Conservation (phyloP, 2,329 filamentous ascomycete species). For the Tolypocladium guangdongense region DNA sequence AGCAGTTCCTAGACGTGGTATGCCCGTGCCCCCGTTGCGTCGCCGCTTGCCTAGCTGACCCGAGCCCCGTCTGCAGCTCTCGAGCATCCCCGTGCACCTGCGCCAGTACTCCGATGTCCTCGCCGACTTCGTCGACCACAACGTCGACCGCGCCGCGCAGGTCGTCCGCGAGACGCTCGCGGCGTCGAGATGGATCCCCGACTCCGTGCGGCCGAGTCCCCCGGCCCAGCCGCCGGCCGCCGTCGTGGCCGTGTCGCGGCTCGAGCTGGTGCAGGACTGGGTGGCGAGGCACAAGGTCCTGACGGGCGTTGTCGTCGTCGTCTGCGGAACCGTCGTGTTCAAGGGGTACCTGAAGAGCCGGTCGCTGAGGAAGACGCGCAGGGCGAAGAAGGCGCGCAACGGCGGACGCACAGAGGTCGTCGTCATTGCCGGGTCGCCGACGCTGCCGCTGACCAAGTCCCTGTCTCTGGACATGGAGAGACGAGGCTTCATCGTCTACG, state of each 20-base stretch:
- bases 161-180: constrained; percentile 59
- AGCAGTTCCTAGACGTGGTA: constrained; percentile 69
- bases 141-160: constrained; percentile 66
- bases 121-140: constrained; percentile 69
- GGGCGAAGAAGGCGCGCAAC: constrained; percentile 68
- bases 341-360: constrained; percentile 38
- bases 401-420: constrained; percentile 79
- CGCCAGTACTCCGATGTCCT: constrained; percentile 60
- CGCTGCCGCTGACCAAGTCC: constrained; percentile 72
- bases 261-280: constrained; percentile 59
- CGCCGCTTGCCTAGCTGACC: constrained; percentile 1
- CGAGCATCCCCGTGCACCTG: constrained; percentile 50
- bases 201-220: constrained; percentile 51
- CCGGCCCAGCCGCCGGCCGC: constrained; percentile 25
- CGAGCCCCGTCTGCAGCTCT: constrained; percentile 27
- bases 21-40: constrained; percentile 18
- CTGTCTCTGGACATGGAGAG: constrained; percentile 80
- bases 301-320: constrained; percentile 59
- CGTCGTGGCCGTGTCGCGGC: constrained; percentile 20
- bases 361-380: constrained; percentile 54
- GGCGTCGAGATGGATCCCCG: constrained; percentile 61
- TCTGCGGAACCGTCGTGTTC: constrained; percentile 54
- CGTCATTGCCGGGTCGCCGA: constrained; percentile 80
- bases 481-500: constrained; percentile 84
- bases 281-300: constrained; percentile 60